Base-by-base conservation (phyloP, 768 basidiomycete species). In the Boletus tomentosulus region DNA sequence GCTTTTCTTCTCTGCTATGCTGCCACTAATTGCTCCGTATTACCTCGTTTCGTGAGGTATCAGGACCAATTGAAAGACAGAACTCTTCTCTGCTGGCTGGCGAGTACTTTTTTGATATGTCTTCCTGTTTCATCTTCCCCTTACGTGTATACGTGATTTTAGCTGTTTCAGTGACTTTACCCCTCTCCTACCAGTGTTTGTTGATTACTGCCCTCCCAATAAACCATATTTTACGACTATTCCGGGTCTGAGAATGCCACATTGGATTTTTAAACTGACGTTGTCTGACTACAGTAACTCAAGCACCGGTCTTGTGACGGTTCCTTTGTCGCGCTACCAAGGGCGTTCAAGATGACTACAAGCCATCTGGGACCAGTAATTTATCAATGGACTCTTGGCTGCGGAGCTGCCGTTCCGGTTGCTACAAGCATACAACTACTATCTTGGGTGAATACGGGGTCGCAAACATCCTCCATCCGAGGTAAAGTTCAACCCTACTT, bases 121-220 rank as follows among this genome's bases (percentile, higher is more conserved):
- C 53, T 56, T 49, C 31, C n/a, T 12, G 7, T 46, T 55, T 38
- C 34, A 11, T 48, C 48, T 37, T 53, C 25, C 34, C 27, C 8
- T 54, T 41, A 10, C 46, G 30, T 53, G 33, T 57, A 51, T 38
- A 51, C 53, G 46, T 8, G 54, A 56, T 62, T 65, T 54, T 57
- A 65, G 63, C 60, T 46, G 46, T 53, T 65, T 38, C 51, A 43
- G 24, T 45, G 51, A 52, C 41, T 47, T 51, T 50, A 56, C 41
- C 53, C 50, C 35, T 25, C 44, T 34, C 24, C 46, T 47, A 46
- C 50, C 57, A 34, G 43, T 60, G 51, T 54, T 57, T 63, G 56
- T 66, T 55, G 34, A 63, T 57, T 62, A 59, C 44, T 57, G 12
- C 49, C 38, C 42, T 43, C 45, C 37, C 38, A 66, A 68, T 66